Evolutionary conservation across 306 rosid species (phyloP), one percentile per base, ranked within the genome.

Genomic region (Prunus fruticosa): DNA sequence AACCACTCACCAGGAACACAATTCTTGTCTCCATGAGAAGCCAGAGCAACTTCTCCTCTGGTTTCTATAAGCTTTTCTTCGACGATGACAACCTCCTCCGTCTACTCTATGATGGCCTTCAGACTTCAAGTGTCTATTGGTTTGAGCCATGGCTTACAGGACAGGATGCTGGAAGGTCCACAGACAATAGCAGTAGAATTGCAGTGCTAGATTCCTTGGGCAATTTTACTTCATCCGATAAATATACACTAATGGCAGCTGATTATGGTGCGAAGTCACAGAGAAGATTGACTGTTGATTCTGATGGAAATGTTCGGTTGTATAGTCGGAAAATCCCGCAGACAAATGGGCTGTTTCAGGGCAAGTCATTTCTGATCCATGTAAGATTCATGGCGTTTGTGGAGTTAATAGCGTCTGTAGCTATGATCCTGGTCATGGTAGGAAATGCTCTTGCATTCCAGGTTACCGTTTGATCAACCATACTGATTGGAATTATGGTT

Each of bases 331-430:
- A 66, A 52, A 76, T 15, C 60, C 64, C 0, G 22, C 19, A 9
- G 72, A 52, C 18, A 60, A 0, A 6, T 89, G 93, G 93, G 54
- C 18, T 1, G 15, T 85, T 47, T 65, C 88, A 0, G 86, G 90
- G 87, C 91, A 87, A 80, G 77, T 81, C 19, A 51, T 73, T 22
- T 61, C 46, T 4, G 66, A 50, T 27, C 86, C 83, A 11, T 89
- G 93, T 69, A 79, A 18, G 2, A 76, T 87, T 73, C 89, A 84
- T 64, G 91, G 93, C 41, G 22, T 81, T 66, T 88, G 91, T 69
- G 91, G 89, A 1, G 27, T 78, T 12, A 85, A 85, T 16, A 83
- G 88, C 57, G 12, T 76, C 32, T 85, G 89, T 45, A 61, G 67
- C 62, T 83, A 79, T 43, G 46, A 70, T 68, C 76, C 53, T 27